These are phyloP conservation scores for Pogostemon cablin DNA, from an alignment of 257 asterid genomes.

Conservation along the genomic window DNA sequence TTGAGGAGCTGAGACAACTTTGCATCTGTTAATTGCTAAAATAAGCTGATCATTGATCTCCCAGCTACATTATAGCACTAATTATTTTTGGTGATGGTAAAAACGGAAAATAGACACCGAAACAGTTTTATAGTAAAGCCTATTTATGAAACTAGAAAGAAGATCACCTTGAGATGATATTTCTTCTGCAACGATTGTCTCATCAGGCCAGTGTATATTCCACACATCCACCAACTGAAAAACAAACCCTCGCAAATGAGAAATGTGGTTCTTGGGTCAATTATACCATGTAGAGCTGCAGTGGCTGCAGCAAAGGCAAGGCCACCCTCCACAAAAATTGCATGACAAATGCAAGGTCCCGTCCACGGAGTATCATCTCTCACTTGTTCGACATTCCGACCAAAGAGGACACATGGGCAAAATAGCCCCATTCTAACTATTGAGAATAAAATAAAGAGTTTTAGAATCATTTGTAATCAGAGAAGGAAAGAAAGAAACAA, in stretches of 20 bases:
- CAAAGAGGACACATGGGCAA: slow-evolving; percentile 94
- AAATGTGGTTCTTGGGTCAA: slow-evolving; percentile 86
- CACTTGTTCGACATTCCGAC: slow-evolving; percentile 77
- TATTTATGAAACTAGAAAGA: slow-evolving; percentile 10
- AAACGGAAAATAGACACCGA: not conserved
- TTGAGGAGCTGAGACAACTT: not conserved
- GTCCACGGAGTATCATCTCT: slow-evolving; percentile 94
- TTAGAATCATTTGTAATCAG: slow-evolving; percentile 22
- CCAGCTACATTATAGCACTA: slow-evolving; percentile 1
- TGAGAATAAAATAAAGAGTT: slow-evolving; percentile 23
- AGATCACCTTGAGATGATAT: slow-evolving; percentile 93
- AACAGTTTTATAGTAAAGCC: slow-evolving; percentile 10
- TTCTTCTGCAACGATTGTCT: slow-evolving; percentile 91
- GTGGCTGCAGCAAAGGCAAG: slow-evolving; percentile 72
- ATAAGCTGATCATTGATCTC: slow-evolving; percentile 1
- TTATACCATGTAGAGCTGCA: slow-evolving; percentile 71
- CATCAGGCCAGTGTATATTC: slow-evolving; percentile 86
- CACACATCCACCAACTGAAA: slow-evolving; percentile 99
- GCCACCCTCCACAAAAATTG: slow-evolving; percentile 89
- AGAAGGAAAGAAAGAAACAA: slow-evolving; percentile 16
- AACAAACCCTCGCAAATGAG: slow-evolving; percentile 87
- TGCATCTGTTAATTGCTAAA: slow-evolving; percentile 3
- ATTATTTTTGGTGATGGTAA: not conserved
- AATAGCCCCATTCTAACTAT: slow-evolving; percentile 91
- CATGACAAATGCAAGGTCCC: slow-evolving; percentile 91